Percentiles rank a stretch among this genome's conserved stretches.
These are phyloP conservation scores for Apiotrichum brassicae DNA, from an alignment of 1,284 basidiomycete species.

Conservation along the genomic window DNA sequence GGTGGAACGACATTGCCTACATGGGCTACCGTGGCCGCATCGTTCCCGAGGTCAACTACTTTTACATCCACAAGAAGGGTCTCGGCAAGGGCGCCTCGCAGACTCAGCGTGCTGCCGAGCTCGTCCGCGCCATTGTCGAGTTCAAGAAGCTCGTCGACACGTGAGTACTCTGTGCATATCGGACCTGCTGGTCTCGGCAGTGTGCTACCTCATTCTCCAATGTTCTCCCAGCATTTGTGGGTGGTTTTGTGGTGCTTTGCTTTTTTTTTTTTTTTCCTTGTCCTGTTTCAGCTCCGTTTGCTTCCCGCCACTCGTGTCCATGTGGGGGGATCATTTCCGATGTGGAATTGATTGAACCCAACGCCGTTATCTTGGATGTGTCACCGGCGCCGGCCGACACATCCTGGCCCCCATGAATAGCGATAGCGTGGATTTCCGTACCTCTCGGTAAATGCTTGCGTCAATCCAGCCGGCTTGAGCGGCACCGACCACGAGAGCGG, in stretches of 20 bases:
- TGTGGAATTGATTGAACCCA: no score
- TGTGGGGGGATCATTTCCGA: no score
- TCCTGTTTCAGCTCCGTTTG: not conserved
- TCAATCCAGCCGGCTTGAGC: no score
- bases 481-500: no score
- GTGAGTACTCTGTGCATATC: no score
- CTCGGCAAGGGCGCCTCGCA: conserved; percentile 53
- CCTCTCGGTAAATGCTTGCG: no score
- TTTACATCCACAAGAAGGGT: conserved; percentile 80
- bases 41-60: conserved; percentile 92
- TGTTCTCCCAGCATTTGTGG: no score
- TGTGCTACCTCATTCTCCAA: no score
- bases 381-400: not conserved
- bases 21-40: conserved; percentile 62
- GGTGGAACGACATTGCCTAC: conserved; percentile 92
- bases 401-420: no score
- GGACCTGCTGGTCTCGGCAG: no score
- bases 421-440: no score
- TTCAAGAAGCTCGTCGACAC: conserved; percentile 76
- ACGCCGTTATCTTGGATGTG: not conserved
- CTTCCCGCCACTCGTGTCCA: no score
- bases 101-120: conserved; percentile 65
- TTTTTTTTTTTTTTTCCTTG: not conserved
- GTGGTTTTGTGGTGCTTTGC: not conserved
- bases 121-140: conserved; percentile 74